A percentile compares a stretch with the other conserved stretches of the same genome.
phyloP scores from a whole-genome alignment of 176 grass and related monocot genomes.

The Pharus latifolius region DNA sequence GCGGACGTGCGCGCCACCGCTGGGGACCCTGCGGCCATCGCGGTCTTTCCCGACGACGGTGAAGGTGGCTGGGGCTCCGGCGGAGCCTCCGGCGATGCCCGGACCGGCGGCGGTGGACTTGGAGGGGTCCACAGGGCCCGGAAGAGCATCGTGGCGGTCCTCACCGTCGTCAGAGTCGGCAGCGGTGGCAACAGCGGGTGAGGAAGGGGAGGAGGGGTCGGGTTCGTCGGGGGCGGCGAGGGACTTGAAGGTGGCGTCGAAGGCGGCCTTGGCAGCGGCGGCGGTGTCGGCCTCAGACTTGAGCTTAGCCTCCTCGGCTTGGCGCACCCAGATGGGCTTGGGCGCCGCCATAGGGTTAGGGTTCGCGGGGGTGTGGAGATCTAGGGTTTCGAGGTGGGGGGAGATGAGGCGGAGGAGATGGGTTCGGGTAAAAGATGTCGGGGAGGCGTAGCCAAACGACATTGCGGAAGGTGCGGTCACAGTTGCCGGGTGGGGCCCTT shows the following conservation, averaged over 20 bases:
- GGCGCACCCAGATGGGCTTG: constrained; percentile 81
- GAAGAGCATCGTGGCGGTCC: constrained; percentile 23
- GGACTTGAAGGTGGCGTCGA: constrained; percentile 83
- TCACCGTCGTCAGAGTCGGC: constrained; percentile 16
- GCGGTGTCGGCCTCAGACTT: constrained; percentile 88
- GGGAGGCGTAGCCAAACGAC: no score
- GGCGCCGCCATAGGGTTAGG: constrained; percentile 28
- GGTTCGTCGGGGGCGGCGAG: constrained; percentile 19
- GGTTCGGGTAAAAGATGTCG: neutral
- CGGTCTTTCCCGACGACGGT: constrained; percentile 63
- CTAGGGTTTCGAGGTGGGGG: constrained; percentile 20
- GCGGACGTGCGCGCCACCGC: constrained; percentile 40
- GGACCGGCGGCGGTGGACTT: constrained; percentile 56
- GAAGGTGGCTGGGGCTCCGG: constrained; percentile 45
- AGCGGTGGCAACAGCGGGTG: constrained; percentile 14
- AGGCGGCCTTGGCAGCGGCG: constrained; percentile 87
- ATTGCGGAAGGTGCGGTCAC: no score
- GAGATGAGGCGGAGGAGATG: neutral
- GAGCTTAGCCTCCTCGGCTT: constrained; percentile 92
- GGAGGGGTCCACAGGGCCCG: constrained; percentile 58
- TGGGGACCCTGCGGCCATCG: constrained; percentile 34
- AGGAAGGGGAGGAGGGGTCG: constrained; percentile 9
- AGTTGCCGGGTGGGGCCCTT: no score
- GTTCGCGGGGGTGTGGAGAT: neutral
- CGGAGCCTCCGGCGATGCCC: constrained; percentile 57